Percentiles rank a stretch among this genome's conserved stretches.
phyloP scores from a whole-genome alignment of 2,329 filamentous ascomycete genomes.

The Pseudocercospora fijiensis region DNA sequence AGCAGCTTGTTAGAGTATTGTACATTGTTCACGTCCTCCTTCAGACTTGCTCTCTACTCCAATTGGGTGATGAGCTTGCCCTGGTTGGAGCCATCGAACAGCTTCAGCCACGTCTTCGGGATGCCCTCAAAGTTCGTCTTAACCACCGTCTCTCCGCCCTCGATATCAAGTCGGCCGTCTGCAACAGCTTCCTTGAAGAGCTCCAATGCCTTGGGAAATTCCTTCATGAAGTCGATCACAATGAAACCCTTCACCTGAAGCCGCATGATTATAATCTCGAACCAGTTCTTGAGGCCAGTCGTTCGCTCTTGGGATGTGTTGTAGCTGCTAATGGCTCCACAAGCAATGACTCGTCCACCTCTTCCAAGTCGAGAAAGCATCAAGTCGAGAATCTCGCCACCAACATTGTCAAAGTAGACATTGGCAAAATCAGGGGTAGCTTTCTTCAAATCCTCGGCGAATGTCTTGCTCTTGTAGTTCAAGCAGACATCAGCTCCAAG shows the following conservation, averaged over 20 bases:
- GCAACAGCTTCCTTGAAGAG: slow-evolving; percentile 37
- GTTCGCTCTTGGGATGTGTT: slow-evolving; percentile 52
- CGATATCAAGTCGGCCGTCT: slow-evolving; percentile 50
- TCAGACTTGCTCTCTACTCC: slow-evolving; percentile 7
- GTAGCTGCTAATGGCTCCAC: slow-evolving; percentile 69
- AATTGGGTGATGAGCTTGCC: slow-evolving; percentile 50
- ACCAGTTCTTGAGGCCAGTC: slow-evolving; percentile 40
- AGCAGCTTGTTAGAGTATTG: background rate
- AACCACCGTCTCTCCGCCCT: slow-evolving; percentile 50
- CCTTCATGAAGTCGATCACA: slow-evolving; percentile 35
- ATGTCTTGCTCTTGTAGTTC: slow-evolving; percentile 54
- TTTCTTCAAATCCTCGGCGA: slow-evolving; percentile 48
- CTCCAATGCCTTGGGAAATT: slow-evolving; percentile 29
- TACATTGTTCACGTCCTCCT: background rate
- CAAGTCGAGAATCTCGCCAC: slow-evolving; percentile 67
- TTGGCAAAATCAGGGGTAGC: slow-evolving; percentile 51
- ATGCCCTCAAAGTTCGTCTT: slow-evolving; percentile 50
- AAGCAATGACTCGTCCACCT: slow-evolving; percentile 65
- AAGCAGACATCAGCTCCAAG: slow-evolving; percentile 56
- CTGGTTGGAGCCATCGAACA: slow-evolving; percentile 50
- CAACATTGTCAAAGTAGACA: slow-evolving; percentile 76
- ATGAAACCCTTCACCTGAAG: slow-evolving; percentile 39
- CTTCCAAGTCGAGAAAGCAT: slow-evolving; percentile 63
- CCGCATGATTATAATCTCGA: slow-evolving; percentile 39
- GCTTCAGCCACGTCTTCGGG: slow-evolving; percentile 50